These are phyloP conservation scores for Linanthus parryae DNA, from an alignment of 148 eudicot species.

Conservation along the genomic window DNA sequence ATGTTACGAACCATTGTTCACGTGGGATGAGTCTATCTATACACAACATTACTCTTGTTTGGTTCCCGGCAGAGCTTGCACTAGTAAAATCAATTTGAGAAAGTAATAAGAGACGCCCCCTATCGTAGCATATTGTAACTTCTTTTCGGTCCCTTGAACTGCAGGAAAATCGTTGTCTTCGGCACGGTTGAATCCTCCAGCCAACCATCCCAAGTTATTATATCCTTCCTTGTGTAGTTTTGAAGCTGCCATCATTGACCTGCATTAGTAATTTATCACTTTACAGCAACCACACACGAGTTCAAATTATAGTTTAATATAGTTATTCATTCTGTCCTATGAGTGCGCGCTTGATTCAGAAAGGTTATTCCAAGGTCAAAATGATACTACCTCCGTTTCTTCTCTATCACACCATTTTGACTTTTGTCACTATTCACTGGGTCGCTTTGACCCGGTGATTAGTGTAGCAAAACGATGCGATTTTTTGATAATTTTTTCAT, in stretches of 20 bases:
- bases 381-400: no score
- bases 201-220: constrained; percentile 75
- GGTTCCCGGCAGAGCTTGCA: constrained; percentile 45
- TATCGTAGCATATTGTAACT: constrained; percentile 82
- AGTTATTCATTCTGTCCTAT: no score
- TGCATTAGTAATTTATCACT: constrained; percentile 10
- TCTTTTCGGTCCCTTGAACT: constrained; percentile 73
- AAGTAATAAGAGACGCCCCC: constrained; percentile 79
- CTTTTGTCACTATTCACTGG: no score
- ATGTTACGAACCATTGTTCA: no score
- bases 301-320: no score
- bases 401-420: no score
- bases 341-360: no score
- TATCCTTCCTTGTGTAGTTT: constrained; percentile 77
- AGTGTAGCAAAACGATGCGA: no score
- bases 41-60: background rate
- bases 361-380: no score
- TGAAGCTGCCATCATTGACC: constrained; percentile 68
- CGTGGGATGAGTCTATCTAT: background rate
- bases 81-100: constrained; percentile 45
- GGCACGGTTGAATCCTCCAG: constrained; percentile 70
- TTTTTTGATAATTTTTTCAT: no score
- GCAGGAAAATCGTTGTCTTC: constrained; percentile 50
- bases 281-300: no score
- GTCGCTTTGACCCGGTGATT: no score